phyloP scores from a whole-genome alignment of 1,139 yeast genomes.

The Starmera stellimalicola region DNA sequence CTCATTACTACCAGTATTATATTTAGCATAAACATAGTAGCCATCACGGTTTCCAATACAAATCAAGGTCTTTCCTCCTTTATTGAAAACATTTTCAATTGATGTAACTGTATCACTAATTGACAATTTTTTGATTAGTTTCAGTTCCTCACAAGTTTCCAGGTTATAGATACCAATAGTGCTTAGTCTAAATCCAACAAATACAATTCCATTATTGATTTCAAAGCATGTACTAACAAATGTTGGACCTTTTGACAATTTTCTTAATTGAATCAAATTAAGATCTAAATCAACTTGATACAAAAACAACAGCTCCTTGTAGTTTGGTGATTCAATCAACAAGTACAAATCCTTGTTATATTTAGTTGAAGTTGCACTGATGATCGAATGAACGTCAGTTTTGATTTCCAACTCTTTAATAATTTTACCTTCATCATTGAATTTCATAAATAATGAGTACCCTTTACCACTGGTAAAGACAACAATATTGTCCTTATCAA shows the following conservation, averaged over 20 bases:
- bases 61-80: slow-evolving; percentile 14
- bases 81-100: slow-evolving; percentile 28
- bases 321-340: slow-evolving; percentile 61
- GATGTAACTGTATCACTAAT: slow-evolving; percentile 74
- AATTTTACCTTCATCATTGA: slow-evolving; percentile 21
- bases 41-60: slow-evolving; percentile 60
- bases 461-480: slow-evolving; percentile 48
- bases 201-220: slow-evolving; percentile 32
- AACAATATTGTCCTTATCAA: slow-evolving; percentile 30
- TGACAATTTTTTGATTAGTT: slow-evolving; percentile 38
- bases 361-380: slow-evolving; percentile 37
- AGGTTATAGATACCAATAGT: slow-evolving; percentile 50
- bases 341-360: slow-evolving; percentile 25
- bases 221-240: slow-evolving; percentile 54
- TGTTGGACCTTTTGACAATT: slow-evolving; percentile 30
- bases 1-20: slow-evolving; percentile 4
- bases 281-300: slow-evolving; percentile 25
- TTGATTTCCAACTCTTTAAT: slow-evolving; percentile 9
- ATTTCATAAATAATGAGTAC: slow-evolving; percentile 35
- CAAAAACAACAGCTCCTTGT: slow-evolving; percentile 46
- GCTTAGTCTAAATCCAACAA: slow-evolving; percentile 69
- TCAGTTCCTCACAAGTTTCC: slow-evolving; percentile 15
- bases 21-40: slow-evolving; percentile 30
- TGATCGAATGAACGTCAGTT: slow-evolving; percentile 34
- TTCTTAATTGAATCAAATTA: slow-evolving; percentile 15